Conservation (phyloP, 495 filamentous ascomycete species). For the Hyphodiscus hymeniophilus region DNA sequence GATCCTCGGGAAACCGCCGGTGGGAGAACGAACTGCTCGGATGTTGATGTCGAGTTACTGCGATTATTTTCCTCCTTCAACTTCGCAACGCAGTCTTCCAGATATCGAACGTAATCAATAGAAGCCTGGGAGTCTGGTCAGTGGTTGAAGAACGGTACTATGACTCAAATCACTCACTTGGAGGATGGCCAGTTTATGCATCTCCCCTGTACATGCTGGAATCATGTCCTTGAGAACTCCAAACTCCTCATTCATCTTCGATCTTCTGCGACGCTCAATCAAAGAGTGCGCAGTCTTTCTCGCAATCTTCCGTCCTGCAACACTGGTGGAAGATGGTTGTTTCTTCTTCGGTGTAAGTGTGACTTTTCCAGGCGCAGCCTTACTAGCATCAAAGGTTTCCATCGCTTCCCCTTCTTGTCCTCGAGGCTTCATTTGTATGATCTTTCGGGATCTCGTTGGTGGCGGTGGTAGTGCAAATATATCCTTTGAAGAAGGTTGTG, state of each 20-base stretch:
- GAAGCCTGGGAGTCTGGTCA: slow-evolving; percentile 52
- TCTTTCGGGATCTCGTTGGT: slow-evolving; percentile 85
- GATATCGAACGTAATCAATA: slow-evolving; percentile 93
- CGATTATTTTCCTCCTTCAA: slow-evolving; percentile 55
- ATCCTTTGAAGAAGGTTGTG: slow-evolving; percentile 45
- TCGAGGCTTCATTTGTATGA: slow-evolving; percentile 92
- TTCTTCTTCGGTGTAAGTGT: slow-evolving; percentile 57
- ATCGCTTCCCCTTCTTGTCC: slow-evolving; percentile 29
- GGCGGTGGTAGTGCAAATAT: slow-evolving; percentile 80
- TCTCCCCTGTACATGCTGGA: slow-evolving; percentile 81
- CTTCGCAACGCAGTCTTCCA: slow-evolving; percentile 80
- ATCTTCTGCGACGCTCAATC: slow-evolving; percentile 83
- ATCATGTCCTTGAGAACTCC: slow-evolving; percentile 90
- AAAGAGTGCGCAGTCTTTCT: slow-evolving; percentile 94
- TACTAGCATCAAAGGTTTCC: slow-evolving; percentile 10
- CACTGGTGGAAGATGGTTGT: slow-evolving; percentile 57
- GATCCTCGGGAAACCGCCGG: slow-evolving; percentile 17
- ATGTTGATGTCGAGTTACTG: slow-evolving; percentile 21
- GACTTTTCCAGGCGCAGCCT: slow-evolving; percentile 22
- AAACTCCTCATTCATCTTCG: slow-evolving; percentile 99
- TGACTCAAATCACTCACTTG: slow-evolving; percentile 50
- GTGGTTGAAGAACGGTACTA: neutral
- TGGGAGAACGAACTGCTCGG: slow-evolving; percentile 20
- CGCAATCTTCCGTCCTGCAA: slow-evolving; percentile 83
- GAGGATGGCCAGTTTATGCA: slow-evolving; percentile 96